Percentiles rank a stretch among this genome's conserved stretches.
phyloP scores from a whole-genome alignment of 495 filamentous ascomycete genomes.

The Friedmanniomyces simplex region DNA sequence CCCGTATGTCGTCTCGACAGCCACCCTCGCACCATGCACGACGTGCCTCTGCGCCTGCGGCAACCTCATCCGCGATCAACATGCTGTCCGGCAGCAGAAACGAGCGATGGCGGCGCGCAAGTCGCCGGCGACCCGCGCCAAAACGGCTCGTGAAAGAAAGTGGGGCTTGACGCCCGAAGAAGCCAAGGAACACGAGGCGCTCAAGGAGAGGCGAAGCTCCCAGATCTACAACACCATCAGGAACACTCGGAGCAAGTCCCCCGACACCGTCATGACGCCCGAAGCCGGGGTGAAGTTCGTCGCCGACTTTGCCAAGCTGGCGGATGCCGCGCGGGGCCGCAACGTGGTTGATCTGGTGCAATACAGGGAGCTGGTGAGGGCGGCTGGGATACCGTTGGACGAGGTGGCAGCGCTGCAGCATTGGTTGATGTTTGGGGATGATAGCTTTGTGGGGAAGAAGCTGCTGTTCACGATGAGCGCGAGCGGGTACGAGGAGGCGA shows the following conservation, averaged over 20 bases:
- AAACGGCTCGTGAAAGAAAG: not conserved
- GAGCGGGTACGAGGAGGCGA: conserved; percentile 6
- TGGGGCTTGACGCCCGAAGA: not conserved
- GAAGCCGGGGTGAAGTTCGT: not conserved
- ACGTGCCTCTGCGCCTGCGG: conserved; percentile 7
- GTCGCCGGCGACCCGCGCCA: not conserved
- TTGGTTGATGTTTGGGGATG: not conserved
- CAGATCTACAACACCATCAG: not conserved
- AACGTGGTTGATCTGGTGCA: not conserved
- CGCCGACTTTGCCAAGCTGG: not conserved
- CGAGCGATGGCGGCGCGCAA: not conserved
- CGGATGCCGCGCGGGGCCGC: not conserved
- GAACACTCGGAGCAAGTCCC: not conserved
- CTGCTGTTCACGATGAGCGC: conserved; percentile 11
- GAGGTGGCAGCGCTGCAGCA: not conserved
- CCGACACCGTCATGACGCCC: not conserved
- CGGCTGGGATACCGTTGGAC: not conserved
- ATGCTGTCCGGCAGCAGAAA: not conserved
- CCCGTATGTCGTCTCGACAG: not conserved
- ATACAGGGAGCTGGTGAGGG: not conserved
- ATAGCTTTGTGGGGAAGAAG: not conserved
- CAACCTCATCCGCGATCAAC: not conserved
- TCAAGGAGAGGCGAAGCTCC: not conserved
- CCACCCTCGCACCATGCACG: not conserved
- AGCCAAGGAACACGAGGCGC: not conserved